Conservation (phyloP, 257 asterid genomes). For the Penstemon barbatus region DNA sequence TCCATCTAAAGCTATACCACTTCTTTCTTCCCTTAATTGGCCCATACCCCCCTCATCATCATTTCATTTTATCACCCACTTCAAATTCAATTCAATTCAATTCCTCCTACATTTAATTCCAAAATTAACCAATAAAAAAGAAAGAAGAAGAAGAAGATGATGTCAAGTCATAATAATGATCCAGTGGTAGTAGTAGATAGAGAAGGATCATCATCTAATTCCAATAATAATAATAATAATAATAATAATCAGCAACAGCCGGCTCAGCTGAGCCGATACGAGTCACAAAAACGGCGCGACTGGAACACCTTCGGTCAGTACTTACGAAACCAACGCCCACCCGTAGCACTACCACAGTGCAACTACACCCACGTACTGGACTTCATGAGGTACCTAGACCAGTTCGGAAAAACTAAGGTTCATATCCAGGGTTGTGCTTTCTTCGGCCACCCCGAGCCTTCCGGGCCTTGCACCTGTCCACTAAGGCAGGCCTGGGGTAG, state of each 20-base stretch:
- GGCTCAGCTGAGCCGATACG: constrained; percentile 70
- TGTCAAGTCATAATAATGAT: constrained; percentile 43
- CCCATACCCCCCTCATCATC: constrained; percentile 49
- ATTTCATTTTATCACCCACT: constrained; percentile 41
- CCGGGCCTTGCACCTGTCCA: constrained; percentile 78
- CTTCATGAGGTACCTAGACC: constrained; percentile 73
- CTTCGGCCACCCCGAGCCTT: constrained; percentile 78
- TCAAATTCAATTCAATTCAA: not conserved
- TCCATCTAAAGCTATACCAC: constrained; percentile 42
- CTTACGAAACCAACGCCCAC: constrained; percentile 74
- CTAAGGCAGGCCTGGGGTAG: constrained; percentile 91
- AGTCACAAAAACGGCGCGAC: constrained; percentile 85
- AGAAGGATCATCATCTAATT: constrained; percentile 46
- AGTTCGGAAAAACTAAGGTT: constrained; percentile 89
- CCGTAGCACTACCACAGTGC: constrained; percentile 63
- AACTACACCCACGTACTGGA: constrained; percentile 73
- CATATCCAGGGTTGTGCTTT: constrained; percentile 67
- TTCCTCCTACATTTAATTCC: not conserved
- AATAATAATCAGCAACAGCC: constrained; percentile 32
- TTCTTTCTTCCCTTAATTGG: constrained; percentile 40
- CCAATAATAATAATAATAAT: constrained; percentile 3
- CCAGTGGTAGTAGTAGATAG: constrained; percentile 30
- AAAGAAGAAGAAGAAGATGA: constrained; percentile 27
- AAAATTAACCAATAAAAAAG: not conserved
- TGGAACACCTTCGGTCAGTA: constrained; percentile 95